phyloP scores from a whole-genome alignment of 352 stramenopile species.

The Globisporangium rhizosaccharum region DNA sequence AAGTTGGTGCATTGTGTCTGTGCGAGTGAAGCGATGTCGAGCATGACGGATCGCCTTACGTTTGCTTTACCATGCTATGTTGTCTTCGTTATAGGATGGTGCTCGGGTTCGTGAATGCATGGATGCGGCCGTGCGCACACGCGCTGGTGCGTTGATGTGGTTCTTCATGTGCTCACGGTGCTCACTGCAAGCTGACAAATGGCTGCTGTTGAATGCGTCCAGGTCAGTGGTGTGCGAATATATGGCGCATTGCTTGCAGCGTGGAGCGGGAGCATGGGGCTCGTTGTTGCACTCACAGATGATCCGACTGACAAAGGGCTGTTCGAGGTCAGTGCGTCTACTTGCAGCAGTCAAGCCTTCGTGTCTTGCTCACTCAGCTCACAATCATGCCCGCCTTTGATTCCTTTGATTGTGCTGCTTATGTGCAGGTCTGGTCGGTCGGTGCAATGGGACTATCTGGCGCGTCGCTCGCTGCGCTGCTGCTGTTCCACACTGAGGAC shows the following conservation, averaged over 20 bases:
- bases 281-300: conserved; percentile 32
- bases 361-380: background rate
- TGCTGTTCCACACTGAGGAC: conserved; percentile 45
- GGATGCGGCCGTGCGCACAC: conserved; percentile 40
- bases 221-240: conserved; percentile 51
- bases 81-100: conserved; percentile 11
- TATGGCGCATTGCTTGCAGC: conserved; percentile 29
- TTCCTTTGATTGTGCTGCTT: background rate
- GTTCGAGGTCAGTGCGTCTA: conserved; percentile 30
- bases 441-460: conserved; percentile 42
- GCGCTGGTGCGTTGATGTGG: conserved; percentile 27
- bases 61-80: background rate
- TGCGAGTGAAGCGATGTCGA: background rate
- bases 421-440: conserved; percentile 42
- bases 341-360: background rate
- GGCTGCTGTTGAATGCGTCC: background rate
- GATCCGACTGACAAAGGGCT: conserved; percentile 29
- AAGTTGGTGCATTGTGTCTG: background rate
- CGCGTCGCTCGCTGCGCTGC: conserved; percentile 26
- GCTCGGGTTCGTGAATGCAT: conserved; percentile 28
- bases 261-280: conserved; percentile 38
- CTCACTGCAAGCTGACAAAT: too few species aligned
- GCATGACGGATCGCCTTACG: background rate
- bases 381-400: too few species aligned
- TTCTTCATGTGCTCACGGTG: background rate